Evolutionary conservation across 352 stramenopile species (phyloP), one percentile per base, ranked within the genome.

Genomic region (Pythium dissotocum): DNA sequence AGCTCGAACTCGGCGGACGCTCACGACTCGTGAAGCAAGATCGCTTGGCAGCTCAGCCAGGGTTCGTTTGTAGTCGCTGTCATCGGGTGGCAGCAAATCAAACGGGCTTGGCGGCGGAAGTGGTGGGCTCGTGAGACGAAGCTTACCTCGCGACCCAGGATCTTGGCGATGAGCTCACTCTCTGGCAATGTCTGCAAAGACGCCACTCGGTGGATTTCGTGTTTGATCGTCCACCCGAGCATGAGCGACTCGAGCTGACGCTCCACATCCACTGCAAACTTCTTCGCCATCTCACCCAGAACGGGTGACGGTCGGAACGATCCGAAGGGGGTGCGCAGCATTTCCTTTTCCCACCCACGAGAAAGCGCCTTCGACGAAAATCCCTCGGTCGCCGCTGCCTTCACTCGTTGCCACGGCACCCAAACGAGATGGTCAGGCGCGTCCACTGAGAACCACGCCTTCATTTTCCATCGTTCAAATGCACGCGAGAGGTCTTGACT

Each of bases 361-460:
- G 40, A 49, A 44, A 21, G 14, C 24, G 8, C 3, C 14, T 33
- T 38, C 30, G 28, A 42, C 55, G 28, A 24, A 18, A 28, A 12
- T 1, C 18, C 24, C 42, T 56, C 16, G 16, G n/a, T 5, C 13
- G 26, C 56, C 2, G 59, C 36, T 24, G 40, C 40, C 6, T 69
- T n/a, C 4, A 75, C n/a, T 0, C 30, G 21, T 42, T 32, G 40
- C 69, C 69, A 75, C 1, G 57, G 44, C 7, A 75, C 52, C 69
- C 69, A 75, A 7, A 71, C 54, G 1, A 75, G 24, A 35, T 71
- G 63, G 42, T 75, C 63, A 14, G 52, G 36, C n/a, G 28, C 13
- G 18, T 21, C 12, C 6, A 28, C 38, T 55, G 30, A 58, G 10
- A 13, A 56, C 0, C 51, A 24, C 16, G 30, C 36, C 12, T 52